Evolutionary conservation across 2,329 filamentous ascomycete species (phyloP).

Genomic region (Plenodomus lindquistii): DNA sequence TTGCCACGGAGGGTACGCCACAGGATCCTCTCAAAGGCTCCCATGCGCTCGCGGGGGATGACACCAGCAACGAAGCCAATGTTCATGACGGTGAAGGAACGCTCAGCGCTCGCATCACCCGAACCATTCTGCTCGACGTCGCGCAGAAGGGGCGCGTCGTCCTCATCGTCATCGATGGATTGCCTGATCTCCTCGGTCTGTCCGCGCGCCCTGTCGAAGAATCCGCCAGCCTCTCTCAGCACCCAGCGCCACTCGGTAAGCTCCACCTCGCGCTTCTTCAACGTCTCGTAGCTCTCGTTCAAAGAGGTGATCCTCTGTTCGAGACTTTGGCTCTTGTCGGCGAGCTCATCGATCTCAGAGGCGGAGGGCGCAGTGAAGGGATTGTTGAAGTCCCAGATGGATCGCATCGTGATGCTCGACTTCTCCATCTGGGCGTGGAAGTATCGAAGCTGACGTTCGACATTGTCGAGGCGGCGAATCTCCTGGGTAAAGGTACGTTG

Average conservation of each 20-base stretch:
- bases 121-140: conserved; percentile 85
- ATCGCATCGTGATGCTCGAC: conserved; percentile 79
- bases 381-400: conserved; percentile 88
- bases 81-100: conserved; percentile 95
- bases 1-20: conserved; percentile 98
- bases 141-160: conserved; percentile 89
- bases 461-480: conserved; percentile 95
- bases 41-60: conserved; percentile 89
- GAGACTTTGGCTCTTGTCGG: conserved; percentile 87
- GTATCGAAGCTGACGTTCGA: conserved; percentile 95
- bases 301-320: conserved; percentile 89
- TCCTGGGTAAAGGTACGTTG: conserved; percentile 97
- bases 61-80: conserved; percentile 98
- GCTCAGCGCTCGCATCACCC: conserved; percentile 70
- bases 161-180: conserved; percentile 78
- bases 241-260: conserved; percentile 99
- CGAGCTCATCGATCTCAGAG: conserved; percentile 93
- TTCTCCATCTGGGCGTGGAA: conserved; percentile 97
- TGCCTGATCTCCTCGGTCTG: conserved; percentile 96
- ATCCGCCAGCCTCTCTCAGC: conserved; percentile 90
- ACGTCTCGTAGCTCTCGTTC: conserved; percentile 97
- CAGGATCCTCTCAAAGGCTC: conserved; percentile 93
- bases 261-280: conserved; percentile 97
- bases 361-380: conserved; percentile 85
- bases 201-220: conserved; percentile 94